These are phyloP conservation scores for Zopfia rhizophila DNA, from an alignment of 2,329 filamentous ascomycete species.

Conservation along the genomic window DNA sequence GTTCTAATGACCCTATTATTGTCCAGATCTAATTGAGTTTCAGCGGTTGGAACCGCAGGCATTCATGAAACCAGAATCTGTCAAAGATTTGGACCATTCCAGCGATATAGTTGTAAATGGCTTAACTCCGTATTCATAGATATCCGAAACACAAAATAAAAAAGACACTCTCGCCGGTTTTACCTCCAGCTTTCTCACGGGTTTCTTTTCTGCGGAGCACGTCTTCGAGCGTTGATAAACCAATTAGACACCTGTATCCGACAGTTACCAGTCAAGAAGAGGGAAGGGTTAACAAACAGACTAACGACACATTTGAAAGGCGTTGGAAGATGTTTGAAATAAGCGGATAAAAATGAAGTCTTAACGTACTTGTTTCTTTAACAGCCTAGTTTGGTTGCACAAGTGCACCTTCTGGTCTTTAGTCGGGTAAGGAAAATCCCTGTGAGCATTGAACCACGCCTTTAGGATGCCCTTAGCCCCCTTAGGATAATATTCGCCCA, in stretches of 20 bases:
- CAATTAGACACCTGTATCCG: slow-evolving; percentile 73
- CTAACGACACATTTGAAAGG: slow-evolving; percentile 39
- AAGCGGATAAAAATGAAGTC: slow-evolving; percentile 1
- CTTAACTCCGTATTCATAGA: too few relatives aligned
- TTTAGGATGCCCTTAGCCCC: slow-evolving; percentile 84
- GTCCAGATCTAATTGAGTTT: too few relatives aligned
- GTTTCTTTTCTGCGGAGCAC: slow-evolving; percentile 52
- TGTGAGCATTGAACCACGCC: slow-evolving; percentile 72
- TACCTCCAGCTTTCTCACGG: too few relatives aligned
- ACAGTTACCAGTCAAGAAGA: too few relatives aligned
- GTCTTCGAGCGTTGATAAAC: slow-evolving; percentile 81
- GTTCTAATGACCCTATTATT: too few relatives aligned
- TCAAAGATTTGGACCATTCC: too few relatives aligned
- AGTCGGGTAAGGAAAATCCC: slow-evolving; percentile 79
- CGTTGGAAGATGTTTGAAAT: slow-evolving; percentile 60
- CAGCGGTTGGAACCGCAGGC: too few relatives aligned
- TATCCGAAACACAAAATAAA: too few relatives aligned
- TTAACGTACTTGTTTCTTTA: slow-evolving; percentile 72
- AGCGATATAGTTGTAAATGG: too few relatives aligned
- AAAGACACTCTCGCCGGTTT: too few relatives aligned
- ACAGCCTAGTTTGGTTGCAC: slow-evolving; percentile 78
- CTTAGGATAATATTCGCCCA: slow-evolving; percentile 93
- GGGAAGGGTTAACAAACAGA: slow-evolving; percentile 12
- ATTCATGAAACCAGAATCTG: too few relatives aligned
- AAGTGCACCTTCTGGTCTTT: slow-evolving; percentile 89